Conservation (phyloP, 805 yeast genomes). For the Starmerella geochares region DNA sequence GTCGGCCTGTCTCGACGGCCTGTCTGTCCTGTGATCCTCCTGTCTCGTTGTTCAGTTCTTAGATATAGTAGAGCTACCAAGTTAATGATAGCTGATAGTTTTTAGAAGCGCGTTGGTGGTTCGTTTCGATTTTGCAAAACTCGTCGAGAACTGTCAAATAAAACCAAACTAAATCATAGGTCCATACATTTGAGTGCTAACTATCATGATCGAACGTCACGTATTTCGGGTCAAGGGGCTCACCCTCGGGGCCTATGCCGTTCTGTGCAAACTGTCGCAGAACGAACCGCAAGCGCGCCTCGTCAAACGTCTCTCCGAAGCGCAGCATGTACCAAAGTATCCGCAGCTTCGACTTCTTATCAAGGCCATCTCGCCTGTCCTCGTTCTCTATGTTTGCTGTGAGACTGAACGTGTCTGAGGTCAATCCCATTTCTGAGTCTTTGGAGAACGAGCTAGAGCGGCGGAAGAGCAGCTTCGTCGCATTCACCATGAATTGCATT, state of each 20-base stretch:
- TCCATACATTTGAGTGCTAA: too few relatives aligned
- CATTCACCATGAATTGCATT: constrained; percentile 7
- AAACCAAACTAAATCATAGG: too few relatives aligned
- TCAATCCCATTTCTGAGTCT: constrained; percentile 38
- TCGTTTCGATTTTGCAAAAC: too few relatives aligned
- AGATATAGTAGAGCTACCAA: too few relatives aligned
- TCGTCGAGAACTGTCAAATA: too few relatives aligned
- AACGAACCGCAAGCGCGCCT: constrained; percentile 51
- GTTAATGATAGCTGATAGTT: too few relatives aligned
- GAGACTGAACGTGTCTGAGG: constrained; percentile 51
- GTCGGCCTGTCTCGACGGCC: too few relatives aligned
- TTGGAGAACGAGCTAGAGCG: constrained; percentile 14
- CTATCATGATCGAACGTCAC: constrained; percentile 29
- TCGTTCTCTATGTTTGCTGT: constrained; percentile 36
- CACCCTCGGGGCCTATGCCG: constrained; percentile 54
- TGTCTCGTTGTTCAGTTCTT: too few relatives aligned
- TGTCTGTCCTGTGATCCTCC: too few relatives aligned
- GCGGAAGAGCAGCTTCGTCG: constrained; percentile 1
- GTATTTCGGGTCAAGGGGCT: constrained; percentile 57
- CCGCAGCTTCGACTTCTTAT: constrained; percentile 42
- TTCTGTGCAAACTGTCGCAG: constrained; percentile 39
- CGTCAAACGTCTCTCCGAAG: constrained; percentile 49
- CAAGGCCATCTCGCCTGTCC: constrained; percentile 56
- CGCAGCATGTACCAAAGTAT: constrained; percentile 47
- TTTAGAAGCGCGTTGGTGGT: too few relatives aligned